These are phyloP conservation scores for Malassezia psittaci DNA, from an alignment of 1,284 basidiomycete species.

Conservation along the genomic window DNA sequence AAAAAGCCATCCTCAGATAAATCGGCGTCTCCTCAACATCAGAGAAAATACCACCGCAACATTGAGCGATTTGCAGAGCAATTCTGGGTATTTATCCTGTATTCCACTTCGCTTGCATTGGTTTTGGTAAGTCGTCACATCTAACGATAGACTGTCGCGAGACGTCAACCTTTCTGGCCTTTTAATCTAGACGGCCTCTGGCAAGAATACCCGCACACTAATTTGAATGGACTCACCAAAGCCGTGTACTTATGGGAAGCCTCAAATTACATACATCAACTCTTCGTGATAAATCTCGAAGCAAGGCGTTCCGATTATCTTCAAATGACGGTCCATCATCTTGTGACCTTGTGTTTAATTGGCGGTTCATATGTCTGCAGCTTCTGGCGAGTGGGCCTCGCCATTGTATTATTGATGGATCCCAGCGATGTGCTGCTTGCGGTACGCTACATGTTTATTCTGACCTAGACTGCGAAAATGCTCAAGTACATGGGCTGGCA, in stretches of 20 bases:
- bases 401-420: slow-evolving; percentile 86
- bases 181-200: slow-evolving; percentile 64
- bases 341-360: slow-evolving; percentile 76
- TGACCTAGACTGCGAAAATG: slow-evolving; percentile 63
- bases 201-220: slow-evolving; percentile 70
- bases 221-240: slow-evolving; percentile 68
- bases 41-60: slow-evolving; percentile 19
- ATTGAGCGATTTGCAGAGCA: slow-evolving; percentile 86
- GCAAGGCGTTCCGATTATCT: slow-evolving; percentile 79
- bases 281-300: slow-evolving; percentile 83
- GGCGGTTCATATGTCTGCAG: slow-evolving; percentile 67
- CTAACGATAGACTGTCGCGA: slow-evolving; percentile 1
- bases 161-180: slow-evolving; percentile 57
- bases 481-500: slow-evolving; percentile 67
- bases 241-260: slow-evolving; percentile 63
- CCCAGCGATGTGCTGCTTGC: slow-evolving; percentile 81
- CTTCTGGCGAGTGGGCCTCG: slow-evolving; percentile 74
- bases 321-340: slow-evolving; percentile 92
- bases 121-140: slow-evolving; percentile 52
- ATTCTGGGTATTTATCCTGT: slow-evolving; percentile 78
- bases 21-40: slow-evolving; percentile 10
- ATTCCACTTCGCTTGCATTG: slow-evolving; percentile 66
- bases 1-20: slow-evolving; percentile 4
- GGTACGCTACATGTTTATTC: slow-evolving; percentile 50
- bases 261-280: slow-evolving; percentile 87